Evolutionary conservation across 306 rosid genomes (phyloP), one percentile per base, ranked within the genome.

Genomic region (Cajanus cajan): DNA sequence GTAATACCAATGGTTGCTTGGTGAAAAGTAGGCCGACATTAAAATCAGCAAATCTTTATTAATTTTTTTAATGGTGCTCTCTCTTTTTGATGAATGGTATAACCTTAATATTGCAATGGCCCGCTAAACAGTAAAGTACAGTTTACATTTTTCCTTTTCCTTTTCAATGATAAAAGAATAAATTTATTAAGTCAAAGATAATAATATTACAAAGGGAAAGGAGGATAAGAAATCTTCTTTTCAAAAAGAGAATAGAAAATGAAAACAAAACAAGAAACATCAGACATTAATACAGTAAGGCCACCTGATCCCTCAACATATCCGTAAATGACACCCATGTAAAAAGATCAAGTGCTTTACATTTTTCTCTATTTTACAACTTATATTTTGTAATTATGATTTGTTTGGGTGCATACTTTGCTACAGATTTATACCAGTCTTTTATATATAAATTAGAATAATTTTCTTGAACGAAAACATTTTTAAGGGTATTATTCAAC

Each of bases 1-100:
- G 55, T 45, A 25, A 78, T 76, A 73, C 69, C 45, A 73, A 68
- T 82, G 19, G 47, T 22, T 68, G 77, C 71, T 58, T 36, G 50
- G 24, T 12, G 15, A 61, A 82, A 45, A 33, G 51, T 41, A 37
- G 55, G 41, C 76, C 39, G 40, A 8, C 54, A 67, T 69, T 50
- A 59, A 15, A 11, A 18, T 34, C 18, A 61, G 41, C 52, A 65
- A 68, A 36, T 64, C 57, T 79, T 74, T 40, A 36, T 82, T 70
- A 7, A 41, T 59, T 77, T 43, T 68, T 36, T 69, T 34, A 33
- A 61, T 37, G 37, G 14, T n/a, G 65, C 28, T 52, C 39, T 50
- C 13, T 78, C 52, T 58, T 75, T 57, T 61, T 4, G 8, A 36
- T 72, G 34, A 68, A 62, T 63, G 18, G 58, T 70, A 47, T 74